Percentiles rank a stretch among this genome's conserved stretches.
Evolutionary conservation across 2,329 filamentous ascomycete genomes (phyloP).

Genomic region (Annulohypoxylon truncatum): DNA sequence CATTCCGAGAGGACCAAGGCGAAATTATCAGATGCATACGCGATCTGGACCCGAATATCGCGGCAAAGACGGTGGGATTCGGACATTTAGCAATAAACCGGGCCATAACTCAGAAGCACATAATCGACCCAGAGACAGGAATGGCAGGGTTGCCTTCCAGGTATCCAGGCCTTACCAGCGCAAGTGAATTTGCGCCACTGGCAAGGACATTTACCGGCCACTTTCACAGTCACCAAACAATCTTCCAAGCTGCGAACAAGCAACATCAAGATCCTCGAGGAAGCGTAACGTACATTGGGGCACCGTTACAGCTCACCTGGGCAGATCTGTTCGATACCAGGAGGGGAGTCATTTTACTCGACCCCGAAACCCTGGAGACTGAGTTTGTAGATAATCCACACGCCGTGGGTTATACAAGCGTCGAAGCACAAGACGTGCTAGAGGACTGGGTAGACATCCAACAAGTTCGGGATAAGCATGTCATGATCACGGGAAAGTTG

Average conservation of each 20-base stretch:
- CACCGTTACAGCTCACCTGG: conserved; percentile 51
- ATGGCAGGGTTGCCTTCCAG: conserved; percentile 29
- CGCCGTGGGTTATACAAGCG: conserved; percentile 45
- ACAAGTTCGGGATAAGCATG: conserved; percentile 45
- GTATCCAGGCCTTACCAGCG: conserved; percentile 47
- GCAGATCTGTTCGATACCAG: conserved; percentile 48
- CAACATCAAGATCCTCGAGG: conserved; percentile 35
- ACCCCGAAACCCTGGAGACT: conserved; percentile 48
- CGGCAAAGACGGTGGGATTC: conserved; percentile 47
- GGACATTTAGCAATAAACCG: conserved; percentile 50
- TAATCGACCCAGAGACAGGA: conserved; percentile 33
- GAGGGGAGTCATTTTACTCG: conserved; percentile 47
- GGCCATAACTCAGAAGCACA: conserved; percentile 49
- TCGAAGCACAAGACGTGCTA: conserved; percentile 42
- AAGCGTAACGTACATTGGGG: conserved; percentile 49
- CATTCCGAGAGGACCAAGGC: conserved; percentile 51
- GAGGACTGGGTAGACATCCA: conserved; percentile 31
- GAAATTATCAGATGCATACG: conserved; percentile 45
- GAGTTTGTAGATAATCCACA: conserved; percentile 48
- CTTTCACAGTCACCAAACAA: conserved; percentile 51
- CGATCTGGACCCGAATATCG: conserved; percentile 37
- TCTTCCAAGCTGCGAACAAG: conserved; percentile 39
- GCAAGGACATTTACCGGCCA: conserved; percentile 52
- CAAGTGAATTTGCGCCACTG: conserved; percentile 43
- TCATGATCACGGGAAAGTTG: conserved; percentile 49